Conservation (phyloP, 495 filamentous ascomycete genomes). For the Chaetomidium leptoderma region DNA sequence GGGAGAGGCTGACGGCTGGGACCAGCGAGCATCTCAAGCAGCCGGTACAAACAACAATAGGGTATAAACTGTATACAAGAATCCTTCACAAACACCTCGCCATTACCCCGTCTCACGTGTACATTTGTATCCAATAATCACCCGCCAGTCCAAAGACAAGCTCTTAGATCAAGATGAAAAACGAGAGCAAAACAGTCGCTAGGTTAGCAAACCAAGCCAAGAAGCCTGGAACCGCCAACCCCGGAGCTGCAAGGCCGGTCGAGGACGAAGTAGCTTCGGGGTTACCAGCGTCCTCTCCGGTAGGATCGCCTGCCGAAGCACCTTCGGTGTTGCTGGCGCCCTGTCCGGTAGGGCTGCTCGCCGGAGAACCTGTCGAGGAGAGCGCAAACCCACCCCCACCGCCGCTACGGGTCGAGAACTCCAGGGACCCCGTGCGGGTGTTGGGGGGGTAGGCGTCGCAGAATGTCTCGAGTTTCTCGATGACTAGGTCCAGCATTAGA, state of each 20-base stretch:
- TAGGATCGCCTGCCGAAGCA: slow-evolving; percentile 1
- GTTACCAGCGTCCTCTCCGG: neutral
- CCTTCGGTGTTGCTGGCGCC: neutral
- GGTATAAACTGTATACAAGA: neutral
- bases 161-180: slow-evolving; percentile 17
- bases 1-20: no score
- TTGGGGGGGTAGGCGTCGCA: slow-evolving; percentile 16
- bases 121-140: no score
- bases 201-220: slow-evolving; percentile 14
- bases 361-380: neutral
- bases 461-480: slow-evolving; percentile 17
- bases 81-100: neutral
- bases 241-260: neutral
- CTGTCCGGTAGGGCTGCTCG: neutral
- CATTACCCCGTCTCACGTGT: neutral
- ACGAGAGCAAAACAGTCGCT: slow-evolving; percentile 13
- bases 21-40: no score
- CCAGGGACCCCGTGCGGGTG: neutral
- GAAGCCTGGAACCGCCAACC: neutral
- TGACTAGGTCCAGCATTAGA: slow-evolving; percentile 7
- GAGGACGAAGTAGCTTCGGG: slow-evolving; percentile 11
- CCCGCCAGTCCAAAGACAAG: no score
- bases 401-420: neutral
- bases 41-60: no score
- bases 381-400: neutral